A percentile compares a stretch with the other conserved stretches of the same genome.
Evolutionary conservation across 2,329 filamentous ascomycete genomes (phyloP).

Genomic region (Arachnopeziza araneosa): DNA sequence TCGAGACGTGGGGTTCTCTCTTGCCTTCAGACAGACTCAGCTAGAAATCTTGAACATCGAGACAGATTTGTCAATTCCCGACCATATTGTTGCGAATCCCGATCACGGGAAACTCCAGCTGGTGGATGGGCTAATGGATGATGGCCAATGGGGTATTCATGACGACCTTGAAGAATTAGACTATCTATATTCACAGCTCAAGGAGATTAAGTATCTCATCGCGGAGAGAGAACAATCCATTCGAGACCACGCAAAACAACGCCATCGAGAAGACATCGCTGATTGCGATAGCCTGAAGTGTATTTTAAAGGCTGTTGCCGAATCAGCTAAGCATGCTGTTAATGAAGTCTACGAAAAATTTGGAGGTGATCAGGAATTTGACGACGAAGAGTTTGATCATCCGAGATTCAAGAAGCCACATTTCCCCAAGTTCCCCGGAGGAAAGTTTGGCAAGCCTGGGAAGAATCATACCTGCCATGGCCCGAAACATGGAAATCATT

Average conservation of each 20-base stretch:
- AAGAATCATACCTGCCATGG: conserved; percentile 9
- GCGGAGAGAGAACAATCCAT: conserved; percentile 35
- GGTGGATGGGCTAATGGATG: conserved; percentile 11
- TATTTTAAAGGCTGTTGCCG: conserved; percentile 35
- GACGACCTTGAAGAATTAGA: conserved; percentile 41
- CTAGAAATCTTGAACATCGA: conserved; percentile 38
- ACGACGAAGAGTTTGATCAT: conserved; percentile 6
- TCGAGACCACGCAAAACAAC: conserved; percentile 31
- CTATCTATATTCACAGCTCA: conserved; percentile 37
- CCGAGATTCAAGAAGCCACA: conserved; percentile 1
- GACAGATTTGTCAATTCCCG: conserved; percentile 34
- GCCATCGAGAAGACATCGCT: conserved; percentile 30
- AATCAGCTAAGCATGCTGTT: conserved; percentile 35
- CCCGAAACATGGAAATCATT: conserved; percentile 24
- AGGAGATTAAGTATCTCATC: conserved; percentile 39
- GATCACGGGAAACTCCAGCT: conserved; percentile 16
- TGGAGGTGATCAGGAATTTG: conserved; percentile 13
- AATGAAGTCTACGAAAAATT: conserved; percentile 31
- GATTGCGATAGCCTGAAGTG: conserved; percentile 41
- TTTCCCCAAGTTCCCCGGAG: conserved; percentile 10
- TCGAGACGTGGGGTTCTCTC: conserved; percentile 36
- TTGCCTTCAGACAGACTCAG: conserved; percentile 42
- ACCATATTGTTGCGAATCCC: conserved; percentile 17
- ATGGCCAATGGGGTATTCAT: conserved; percentile 30
- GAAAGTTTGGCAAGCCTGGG: background rate